A percentile compares a stretch with the other conserved stretches of the same genome.
Conservation (phyloP, 495 filamentous ascomycete genomes). For the Apiosordaria backusii region DNA sequence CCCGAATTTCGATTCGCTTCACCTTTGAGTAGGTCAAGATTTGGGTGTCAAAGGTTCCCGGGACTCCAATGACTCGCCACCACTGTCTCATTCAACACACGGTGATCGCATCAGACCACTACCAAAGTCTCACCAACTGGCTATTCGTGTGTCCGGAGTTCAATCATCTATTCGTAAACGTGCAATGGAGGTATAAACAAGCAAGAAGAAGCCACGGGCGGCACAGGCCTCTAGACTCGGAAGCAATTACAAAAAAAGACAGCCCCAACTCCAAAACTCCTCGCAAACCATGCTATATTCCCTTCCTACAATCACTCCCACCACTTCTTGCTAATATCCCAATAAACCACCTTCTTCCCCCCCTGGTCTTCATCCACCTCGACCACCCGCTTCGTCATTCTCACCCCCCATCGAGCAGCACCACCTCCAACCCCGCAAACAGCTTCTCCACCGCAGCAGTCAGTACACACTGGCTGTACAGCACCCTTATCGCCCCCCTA, state of each 20-base stretch:
- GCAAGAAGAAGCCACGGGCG: too few species aligned
- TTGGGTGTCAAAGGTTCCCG: too few species aligned
- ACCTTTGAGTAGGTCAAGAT: too few species aligned
- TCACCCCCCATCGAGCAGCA: constrained; percentile 20
- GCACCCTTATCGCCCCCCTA: constrained; percentile 25
- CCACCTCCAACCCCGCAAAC: constrained; percentile 24
- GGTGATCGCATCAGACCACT: too few species aligned
- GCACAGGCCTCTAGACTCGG: too few species aligned
- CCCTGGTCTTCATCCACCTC: constrained; percentile 11
- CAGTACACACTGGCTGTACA: constrained; percentile 21
- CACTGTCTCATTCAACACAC: too few species aligned
- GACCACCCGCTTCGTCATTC: constrained; percentile 14
- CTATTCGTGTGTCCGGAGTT: too few species aligned
- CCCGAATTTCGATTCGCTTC: too few species aligned
- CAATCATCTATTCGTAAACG: too few species aligned
- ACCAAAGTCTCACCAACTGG: too few species aligned
- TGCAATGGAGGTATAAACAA: too few species aligned
- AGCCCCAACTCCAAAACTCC: neutral
- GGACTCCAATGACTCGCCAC: too few species aligned
- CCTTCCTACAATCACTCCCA: constrained; percentile 1
- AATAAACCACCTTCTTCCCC: neutral
- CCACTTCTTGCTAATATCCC: constrained; percentile 3
- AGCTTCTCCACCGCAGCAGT: constrained; percentile 20
- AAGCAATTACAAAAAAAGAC: neutral
- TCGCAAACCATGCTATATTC: neutral